These are phyloP conservation scores for Fusarium tuaranense DNA, from an alignment of 2,329 filamentous ascomycete species.

Conservation along the genomic window DNA sequence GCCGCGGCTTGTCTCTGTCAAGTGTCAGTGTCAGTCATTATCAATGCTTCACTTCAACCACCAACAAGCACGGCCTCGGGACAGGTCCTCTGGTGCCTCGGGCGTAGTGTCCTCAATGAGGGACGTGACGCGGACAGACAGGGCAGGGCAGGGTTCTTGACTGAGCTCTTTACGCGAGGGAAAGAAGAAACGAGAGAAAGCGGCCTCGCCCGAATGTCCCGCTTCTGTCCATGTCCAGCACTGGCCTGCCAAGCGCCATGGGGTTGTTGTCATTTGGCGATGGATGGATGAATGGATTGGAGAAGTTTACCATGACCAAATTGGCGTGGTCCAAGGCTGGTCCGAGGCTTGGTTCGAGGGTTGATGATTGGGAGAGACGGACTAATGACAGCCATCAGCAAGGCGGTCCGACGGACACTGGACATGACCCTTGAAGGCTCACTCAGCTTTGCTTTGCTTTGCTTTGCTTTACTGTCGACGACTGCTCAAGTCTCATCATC, in stretches of 20 bases:
- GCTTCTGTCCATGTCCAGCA: conserved; percentile 11
- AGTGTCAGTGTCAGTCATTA: conserved; percentile 31
- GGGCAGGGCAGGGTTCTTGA: not conserved
- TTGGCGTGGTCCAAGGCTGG: conserved; percentile 39
- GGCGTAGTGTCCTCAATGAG: not conserved
- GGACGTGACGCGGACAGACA: not conserved
- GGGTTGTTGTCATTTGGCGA: conserved; percentile 31
- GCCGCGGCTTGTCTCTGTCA: conserved; percentile 21
- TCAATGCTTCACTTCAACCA: conserved; percentile 12
- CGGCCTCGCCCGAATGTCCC: conserved; percentile 31
- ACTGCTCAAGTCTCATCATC: conserved; percentile 28
- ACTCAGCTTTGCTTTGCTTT: conserved; percentile 10
- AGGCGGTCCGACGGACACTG: conserved; percentile 31
- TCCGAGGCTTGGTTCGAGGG: conserved; percentile 8
- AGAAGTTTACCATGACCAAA: conserved; percentile 38
- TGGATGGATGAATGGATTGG: conserved; percentile 22
- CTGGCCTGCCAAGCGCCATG: conserved; percentile 33
- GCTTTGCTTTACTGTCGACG: conserved; percentile 7
- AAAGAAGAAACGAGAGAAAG: conserved; percentile 13
- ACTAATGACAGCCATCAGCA: conserved; percentile 34
- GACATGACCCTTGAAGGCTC: conserved; percentile 37
- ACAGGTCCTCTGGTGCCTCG: not conserved
- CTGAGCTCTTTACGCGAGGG: not conserved
- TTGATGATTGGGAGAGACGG: conserved; percentile 20
- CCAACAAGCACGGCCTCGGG: not conserved